Base-by-base conservation (phyloP, 331 rosid species). In the Dryas integrifolia region DNA sequence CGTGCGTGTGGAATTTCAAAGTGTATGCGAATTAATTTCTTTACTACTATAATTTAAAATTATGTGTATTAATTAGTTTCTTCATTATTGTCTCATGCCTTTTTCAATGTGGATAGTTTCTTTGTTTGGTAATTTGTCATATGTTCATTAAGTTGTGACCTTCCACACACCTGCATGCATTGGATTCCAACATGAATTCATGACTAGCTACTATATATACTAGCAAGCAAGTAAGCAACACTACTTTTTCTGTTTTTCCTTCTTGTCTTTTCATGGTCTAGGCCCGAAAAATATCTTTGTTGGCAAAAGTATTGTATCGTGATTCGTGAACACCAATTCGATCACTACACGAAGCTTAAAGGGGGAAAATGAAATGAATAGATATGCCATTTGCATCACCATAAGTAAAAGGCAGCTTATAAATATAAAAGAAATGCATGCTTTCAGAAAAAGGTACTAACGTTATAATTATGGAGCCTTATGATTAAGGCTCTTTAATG, bases 401-500 rank as follows among this genome's bases (percentile, higher is more conserved):
- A 24, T 18, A 56, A 21, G 61, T 3, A 2, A 24, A 58, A 24
- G 26, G 62, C 41, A 9, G 62, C 62, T 57, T 24, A 21, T 39
- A 11, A 24, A 21, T 57, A 57, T 57, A 3, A 15, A 53, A 53
- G 26, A 1, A 6, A 52, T 2, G 58, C 10, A 55, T 18, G 59
- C 56, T 51, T 51, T 24, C 5, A 9, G 3, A 49, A 40, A 66
- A 73, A 30, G 58, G 46, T 18, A 58, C 16, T 76, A 15, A 57
- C 35, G 45, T 63, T 70, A 63, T 81, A 66, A 81, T 79, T 50
- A 14, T 74, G 52, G 72, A 67, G 18, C 73, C 15, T 15, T 71
- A 64, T 72, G 74, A 50, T 79, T 68, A 53, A 44, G 0, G 14
- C 65, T 24, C 74, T 69, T 43, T 51, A 47, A 43, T 60, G 81